phyloP scores from a whole-genome alignment of 257 asterid species.

The Penstemon newberryi region DNA sequence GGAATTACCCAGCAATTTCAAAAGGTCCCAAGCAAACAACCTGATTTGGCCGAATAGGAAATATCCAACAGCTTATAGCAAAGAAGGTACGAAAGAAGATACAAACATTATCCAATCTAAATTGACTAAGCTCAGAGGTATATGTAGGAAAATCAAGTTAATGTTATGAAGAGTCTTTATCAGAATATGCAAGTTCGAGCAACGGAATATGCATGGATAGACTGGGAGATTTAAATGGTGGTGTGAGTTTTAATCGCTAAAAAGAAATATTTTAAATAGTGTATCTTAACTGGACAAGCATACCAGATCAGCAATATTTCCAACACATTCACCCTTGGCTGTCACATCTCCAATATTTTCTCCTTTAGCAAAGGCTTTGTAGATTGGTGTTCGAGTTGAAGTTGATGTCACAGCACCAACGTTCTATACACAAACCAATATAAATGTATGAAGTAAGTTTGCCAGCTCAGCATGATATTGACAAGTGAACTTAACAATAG shows the following conservation, averaged over 20 bases:
- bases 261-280: slow-evolving; percentile 20
- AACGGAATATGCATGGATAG: not conserved
- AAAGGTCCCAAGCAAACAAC: slow-evolving; percentile 12
- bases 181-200: slow-evolving; percentile 3
- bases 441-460: slow-evolving; percentile 22
- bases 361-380: slow-evolving; percentile 98
- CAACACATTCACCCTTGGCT: slow-evolving; percentile 98
- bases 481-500: slow-evolving; percentile 11
- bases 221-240: slow-evolving; percentile 10
- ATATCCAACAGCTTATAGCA: slow-evolving; percentile 2
- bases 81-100: slow-evolving; percentile 4
- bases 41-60: not conserved
- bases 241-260: slow-evolving; percentile 17
- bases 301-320: slow-evolving; percentile 96
- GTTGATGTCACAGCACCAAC: slow-evolving; percentile 96
- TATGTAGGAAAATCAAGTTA: slow-evolving; percentile 2
- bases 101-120: not conserved
- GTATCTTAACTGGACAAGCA: slow-evolving; percentile 26
- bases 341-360: slow-evolving; percentile 99
- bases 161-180: slow-evolving; percentile 9
- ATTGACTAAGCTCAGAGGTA: slow-evolving; percentile 14
- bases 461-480: slow-evolving; percentile 8
- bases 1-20: not conserved
- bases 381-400: slow-evolving; percentile 95
- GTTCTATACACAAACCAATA: slow-evolving; percentile 59